These are phyloP conservation scores for Davidsoniella virescens DNA, from an alignment of 2,329 filamentous ascomycete species.

Conservation along the genomic window DNA sequence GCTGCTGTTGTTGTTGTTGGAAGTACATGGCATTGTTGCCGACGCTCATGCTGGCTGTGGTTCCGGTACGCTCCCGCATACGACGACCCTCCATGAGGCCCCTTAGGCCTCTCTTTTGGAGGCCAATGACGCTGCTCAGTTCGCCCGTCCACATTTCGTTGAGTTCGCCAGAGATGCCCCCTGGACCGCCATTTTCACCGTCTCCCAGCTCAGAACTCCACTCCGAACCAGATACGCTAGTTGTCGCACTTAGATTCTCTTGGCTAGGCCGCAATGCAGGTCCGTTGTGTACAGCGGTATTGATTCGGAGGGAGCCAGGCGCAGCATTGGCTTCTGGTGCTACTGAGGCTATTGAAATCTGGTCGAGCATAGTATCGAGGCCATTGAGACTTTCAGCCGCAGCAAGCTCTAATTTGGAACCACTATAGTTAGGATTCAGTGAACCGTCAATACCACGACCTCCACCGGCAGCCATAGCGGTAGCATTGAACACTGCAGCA, in stretches of 20 bases:
- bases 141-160: slow-evolving; percentile 63
- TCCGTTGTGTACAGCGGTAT: slow-evolving; percentile 25
- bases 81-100: slow-evolving; percentile 89
- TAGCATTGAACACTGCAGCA: slow-evolving; percentile 93
- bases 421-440: slow-evolving; percentile 44
- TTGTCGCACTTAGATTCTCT: slow-evolving; percentile 33
- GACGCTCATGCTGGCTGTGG: slow-evolving; percentile 19
- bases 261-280: slow-evolving; percentile 22
- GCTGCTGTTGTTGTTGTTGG: slow-evolving; percentile 14
- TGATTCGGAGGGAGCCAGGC: slow-evolving; percentile 29
- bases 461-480: slow-evolving; percentile 91
- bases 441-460: slow-evolving; percentile 63
- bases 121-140: slow-evolving; percentile 75
- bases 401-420: slow-evolving; percentile 24
- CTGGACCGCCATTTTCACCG: slow-evolving; percentile 29
- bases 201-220: slow-evolving; percentile 39
- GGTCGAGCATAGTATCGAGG: slow-evolving; percentile 6
- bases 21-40: slow-evolving; percentile 19
- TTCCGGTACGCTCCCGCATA: slow-evolving; percentile 55
- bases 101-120: slow-evolving; percentile 83
- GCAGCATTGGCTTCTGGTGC: not conserved
- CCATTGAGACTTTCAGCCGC: slow-evolving; percentile 12
- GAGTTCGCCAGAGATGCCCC: slow-evolving; percentile 11
- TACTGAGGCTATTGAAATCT: slow-evolving; percentile 4
- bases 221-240: slow-evolving; percentile 37